Evolutionary conservation across 345 rosid genomes (phyloP), one percentile per base, ranked within the genome.

Genomic region (Citrus glauca): DNA sequence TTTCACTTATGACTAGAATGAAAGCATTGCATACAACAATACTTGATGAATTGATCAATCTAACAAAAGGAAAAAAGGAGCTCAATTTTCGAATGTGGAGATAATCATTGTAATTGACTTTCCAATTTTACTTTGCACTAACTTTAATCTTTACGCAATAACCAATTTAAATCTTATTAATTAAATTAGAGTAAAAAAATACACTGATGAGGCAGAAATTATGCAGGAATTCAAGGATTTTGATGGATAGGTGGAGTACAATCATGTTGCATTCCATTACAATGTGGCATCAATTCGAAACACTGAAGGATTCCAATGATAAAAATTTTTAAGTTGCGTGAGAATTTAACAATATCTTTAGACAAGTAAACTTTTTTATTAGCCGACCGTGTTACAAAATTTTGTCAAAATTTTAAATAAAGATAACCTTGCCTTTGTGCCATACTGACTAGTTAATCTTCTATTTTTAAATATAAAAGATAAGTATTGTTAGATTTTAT

Each of bases 1-100:
- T 77, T 77, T 73, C 28, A 28, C 81, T 68, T 40, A 50, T 67
- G 78, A 37, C 70, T 61, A 17, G 63, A 71, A 11, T 17, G 53
- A 74, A 61, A 42, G 30, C 71, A 40, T 25, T 27, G 45, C 70
- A 27, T 22, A 37, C 5, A 28, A 10, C 50, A 7, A 33, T 33
- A 19, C 53, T 77, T 37, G 35, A 28, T 24, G 13, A 4, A 67
- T 27, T 10, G 62, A 66, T 33, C 50, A 24, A 61, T n/a, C 7
- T 40, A 64, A 42, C 9, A 40, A 62, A 28, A 42, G 19, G 6
- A 14, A 65, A 50, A 32, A 37, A 59, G 42, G 45, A 65, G 25
- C 16, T 50, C 60, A 35, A 22, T 32, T 75, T 67, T 66, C 65
- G 66, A 76, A 56, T 76, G 25, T n/a, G 28, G 50, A 74, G 19